Conservation (phyloP, 306 rosid genomes). For the Luffa acutangula region DNA sequence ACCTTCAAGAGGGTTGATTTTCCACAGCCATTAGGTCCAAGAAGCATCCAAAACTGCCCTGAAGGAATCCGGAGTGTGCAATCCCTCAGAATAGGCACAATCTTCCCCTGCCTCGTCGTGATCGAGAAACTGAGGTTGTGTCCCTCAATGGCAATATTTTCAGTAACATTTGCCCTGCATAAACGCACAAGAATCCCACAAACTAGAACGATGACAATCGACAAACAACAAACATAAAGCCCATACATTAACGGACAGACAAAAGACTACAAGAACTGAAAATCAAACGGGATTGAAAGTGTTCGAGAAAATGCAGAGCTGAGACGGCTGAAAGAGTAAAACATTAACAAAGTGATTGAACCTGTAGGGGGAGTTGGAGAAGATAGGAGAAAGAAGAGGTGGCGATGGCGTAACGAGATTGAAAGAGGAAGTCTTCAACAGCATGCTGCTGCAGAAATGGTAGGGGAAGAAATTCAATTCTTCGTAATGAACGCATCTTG, state of each 20-base stretch:
- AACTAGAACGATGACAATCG: not conserved
- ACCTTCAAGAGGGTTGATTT: constrained; percentile 90
- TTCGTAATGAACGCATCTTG: not conserved
- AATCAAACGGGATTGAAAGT: not conserved
- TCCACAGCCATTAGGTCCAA: constrained; percentile 85
- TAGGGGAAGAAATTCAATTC: not conserved
- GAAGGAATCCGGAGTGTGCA: constrained; percentile 68
- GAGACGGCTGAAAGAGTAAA: not conserved
- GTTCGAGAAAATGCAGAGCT: not conserved
- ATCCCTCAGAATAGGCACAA: constrained; percentile 48
- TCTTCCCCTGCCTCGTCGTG: constrained; percentile 31
- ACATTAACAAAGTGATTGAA: not conserved
- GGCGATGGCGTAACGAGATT: not conserved
- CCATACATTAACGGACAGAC: not conserved
- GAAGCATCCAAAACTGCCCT: constrained; percentile 89
- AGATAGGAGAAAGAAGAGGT: not conserved
- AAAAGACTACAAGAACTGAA: not conserved
- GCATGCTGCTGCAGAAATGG: constrained; percentile 4
- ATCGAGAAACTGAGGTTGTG: constrained; percentile 48
- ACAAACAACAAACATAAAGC: not conserved
- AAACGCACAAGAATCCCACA: not conserved
- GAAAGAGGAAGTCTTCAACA: not conserved
- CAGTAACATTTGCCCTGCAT: constrained; percentile 27
- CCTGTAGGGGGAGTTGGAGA: not conserved
- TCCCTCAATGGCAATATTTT: constrained; percentile 49